phyloP scores from a whole-genome alignment of 1,284 basidiomycete genomes.

The Singerocomus inundabilis region DNA sequence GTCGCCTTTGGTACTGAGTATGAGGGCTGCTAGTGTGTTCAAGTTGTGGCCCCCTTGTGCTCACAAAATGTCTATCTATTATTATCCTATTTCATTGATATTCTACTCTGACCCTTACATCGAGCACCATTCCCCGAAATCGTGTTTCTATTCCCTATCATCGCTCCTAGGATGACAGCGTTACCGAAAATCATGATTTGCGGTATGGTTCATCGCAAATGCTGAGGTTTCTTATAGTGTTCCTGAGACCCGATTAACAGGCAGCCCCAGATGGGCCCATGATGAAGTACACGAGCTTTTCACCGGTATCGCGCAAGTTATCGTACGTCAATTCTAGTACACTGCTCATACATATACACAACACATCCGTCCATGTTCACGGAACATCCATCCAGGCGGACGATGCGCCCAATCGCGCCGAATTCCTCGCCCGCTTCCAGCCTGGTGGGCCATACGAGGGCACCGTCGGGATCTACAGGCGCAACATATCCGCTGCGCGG shows the following conservation, averaged over 20 bases:
- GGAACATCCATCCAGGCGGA: constrained; percentile 5
- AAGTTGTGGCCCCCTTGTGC: not conserved
- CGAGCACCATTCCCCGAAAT: not conserved
- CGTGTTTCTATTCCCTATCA: not conserved
- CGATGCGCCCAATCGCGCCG: constrained; percentile 62
- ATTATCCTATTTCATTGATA: not conserved
- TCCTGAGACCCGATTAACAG: constrained; percentile 33
- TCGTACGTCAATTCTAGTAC: constrained; percentile 50
- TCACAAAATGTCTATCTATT: not conserved
- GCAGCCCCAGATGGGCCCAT: constrained; percentile 74
- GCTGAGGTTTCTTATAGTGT: not conserved
- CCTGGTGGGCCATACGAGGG: constrained; percentile 73
- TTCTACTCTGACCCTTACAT: not conserved
- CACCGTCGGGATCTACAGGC: constrained; percentile 77
- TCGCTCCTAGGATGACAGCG: constrained; percentile 1
- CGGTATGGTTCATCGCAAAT: constrained; percentile 13
- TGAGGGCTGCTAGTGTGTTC: not conserved
- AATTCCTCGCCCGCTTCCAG: constrained; percentile 67
- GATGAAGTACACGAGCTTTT: constrained; percentile 69
- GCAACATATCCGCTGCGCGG: constrained; percentile 57
- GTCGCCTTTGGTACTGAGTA: not conserved
- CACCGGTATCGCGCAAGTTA: constrained; percentile 65
- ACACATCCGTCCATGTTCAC: not conserved
- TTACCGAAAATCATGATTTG: constrained; percentile 27
- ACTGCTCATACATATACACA: not conserved